Percentiles rank a stretch among this genome's conserved stretches.
phyloP scores from a whole-genome alignment of 1,284 basidiomycete species.

The Pascua guehoae region DNA sequence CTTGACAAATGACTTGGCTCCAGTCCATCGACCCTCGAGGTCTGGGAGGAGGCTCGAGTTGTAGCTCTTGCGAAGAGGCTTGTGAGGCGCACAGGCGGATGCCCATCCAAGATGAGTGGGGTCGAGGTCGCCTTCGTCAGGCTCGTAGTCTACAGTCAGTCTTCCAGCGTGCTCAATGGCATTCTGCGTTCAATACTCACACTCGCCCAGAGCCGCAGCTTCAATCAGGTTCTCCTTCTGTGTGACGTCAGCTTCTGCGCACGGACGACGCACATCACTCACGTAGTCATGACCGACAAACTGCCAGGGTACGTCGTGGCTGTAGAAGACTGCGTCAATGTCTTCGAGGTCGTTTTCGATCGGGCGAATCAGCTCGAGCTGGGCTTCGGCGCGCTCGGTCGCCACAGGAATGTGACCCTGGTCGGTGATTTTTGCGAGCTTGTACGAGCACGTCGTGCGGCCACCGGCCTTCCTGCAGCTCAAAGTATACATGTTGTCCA shows the following conservation, averaged over 20 bases:
- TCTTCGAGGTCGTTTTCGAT: constrained; percentile 32
- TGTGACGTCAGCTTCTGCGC: constrained; percentile 3
- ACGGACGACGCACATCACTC: constrained; percentile 14
- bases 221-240: constrained; percentile 36
- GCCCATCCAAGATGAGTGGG: constrained; percentile 43
- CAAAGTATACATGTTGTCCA: constrained; percentile 43
- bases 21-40: constrained; percentile 33
- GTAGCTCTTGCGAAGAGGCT: constrained; percentile 34
- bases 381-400: constrained; percentile 29
- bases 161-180: background rate
- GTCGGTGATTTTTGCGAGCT: constrained; percentile 28
- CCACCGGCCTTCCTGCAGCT: constrained; percentile 21
- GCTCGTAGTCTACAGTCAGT: constrained; percentile 22
- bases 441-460: constrained; percentile 20
- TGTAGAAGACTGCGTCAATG: constrained; percentile 38
- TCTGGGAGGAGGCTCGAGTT: constrained; percentile 25
- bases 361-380: constrained; percentile 33
- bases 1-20: constrained; percentile 39
- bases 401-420: constrained; percentile 28
- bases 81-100: constrained; percentile 41
- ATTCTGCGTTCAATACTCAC: constrained; percentile 22
- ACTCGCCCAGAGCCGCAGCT: constrained; percentile 38
- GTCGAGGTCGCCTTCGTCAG: constrained; percentile 33
- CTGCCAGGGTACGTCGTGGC: constrained; percentile 46
- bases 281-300: constrained; percentile 47